Evolutionary conservation across 192 early-diverging fungal genomes (phyloP), one percentile per base, ranked within the genome.

Genomic region (Mortierella claussenii): DNA sequence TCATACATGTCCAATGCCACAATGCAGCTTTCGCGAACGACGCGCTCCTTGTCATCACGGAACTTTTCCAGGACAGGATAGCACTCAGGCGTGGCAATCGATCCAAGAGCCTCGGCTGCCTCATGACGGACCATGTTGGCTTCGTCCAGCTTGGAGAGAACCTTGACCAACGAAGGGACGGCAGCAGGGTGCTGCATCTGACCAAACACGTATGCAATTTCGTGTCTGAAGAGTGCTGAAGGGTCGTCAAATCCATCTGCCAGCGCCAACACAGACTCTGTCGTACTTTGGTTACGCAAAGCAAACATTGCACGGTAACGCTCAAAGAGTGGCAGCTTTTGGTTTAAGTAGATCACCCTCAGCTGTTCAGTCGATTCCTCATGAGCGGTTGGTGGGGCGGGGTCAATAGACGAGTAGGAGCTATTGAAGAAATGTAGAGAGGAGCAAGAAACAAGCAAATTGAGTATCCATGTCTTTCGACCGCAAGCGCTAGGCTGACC

Each of bases 1-100:
- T 95, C 96, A 53, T 88, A 93, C 95, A 99, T 99, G 57, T 99
- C 97, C 61, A 99, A 82, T 4, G 95, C 97, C 40, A 99, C 94
- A 9, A 92, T 76, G 82, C 95, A 96, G 75, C 89, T 91, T 68
- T 99, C 95, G 44, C 93, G 88, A 9, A 99, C 95, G 11, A 97
- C 94, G 12, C 85, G 85, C 56, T 93, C 93, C 5, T 88, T 60
- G 71, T 97, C 96, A 6, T 86, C 66, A 48, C 83, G 76, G 69
- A 89, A 97, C 61, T 89, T 67, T 48, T 89, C 81, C 52, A 99
- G 80, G 24, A 90, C 84, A 11, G 79, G 81, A 46, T 96, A 88
- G 59, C 89, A 90, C 76, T 99, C 93, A 37, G 89, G 88, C 2
- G 93, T 94, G 42, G 96, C 97, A 78, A 99, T 95, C 10, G 93